phyloP scores from a whole-genome alignment of 1,139 yeast species.

The Hyphopichia buzzinii region DNA sequence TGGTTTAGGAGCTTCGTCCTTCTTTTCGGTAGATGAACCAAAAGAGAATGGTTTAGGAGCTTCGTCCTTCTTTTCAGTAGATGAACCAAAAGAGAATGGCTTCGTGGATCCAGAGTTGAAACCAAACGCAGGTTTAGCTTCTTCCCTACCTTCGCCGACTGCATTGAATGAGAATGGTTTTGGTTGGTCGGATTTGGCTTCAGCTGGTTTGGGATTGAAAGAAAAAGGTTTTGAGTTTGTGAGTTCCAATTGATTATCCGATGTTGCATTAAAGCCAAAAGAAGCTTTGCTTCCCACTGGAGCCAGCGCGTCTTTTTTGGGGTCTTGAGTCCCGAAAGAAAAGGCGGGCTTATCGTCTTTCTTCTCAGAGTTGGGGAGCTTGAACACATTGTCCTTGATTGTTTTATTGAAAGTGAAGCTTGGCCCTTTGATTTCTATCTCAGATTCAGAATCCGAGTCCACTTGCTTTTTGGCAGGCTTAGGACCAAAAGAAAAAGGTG shows the following conservation, averaged over 20 bases:
- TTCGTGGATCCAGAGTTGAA: not conserved
- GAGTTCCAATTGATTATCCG: constrained; percentile 2
- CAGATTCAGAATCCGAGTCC: constrained; percentile 53
- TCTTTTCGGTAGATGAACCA: constrained; percentile 1
- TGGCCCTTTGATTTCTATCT: constrained; percentile 64
- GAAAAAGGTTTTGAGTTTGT: constrained; percentile 6
- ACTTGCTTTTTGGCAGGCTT: constrained; percentile 38
- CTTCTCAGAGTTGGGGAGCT: constrained; percentile 19
- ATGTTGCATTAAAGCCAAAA: constrained; percentile 11
- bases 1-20: constrained; percentile 4
- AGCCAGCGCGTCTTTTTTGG: constrained; percentile 9
- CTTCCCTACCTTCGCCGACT: not conserved
- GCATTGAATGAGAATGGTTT: constrained; percentile 10
- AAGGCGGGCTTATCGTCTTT: constrained; percentile 22
- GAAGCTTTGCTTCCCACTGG: constrained; percentile 13
- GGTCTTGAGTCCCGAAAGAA: constrained; percentile 19
- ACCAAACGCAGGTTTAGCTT: constrained; percentile 1
- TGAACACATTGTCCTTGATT: constrained; percentile 50
- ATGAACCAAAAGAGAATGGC: constrained; percentile 15
- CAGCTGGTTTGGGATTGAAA: constrained; percentile 22
- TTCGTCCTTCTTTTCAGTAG: constrained; percentile 3
- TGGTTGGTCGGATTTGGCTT: constrained; percentile 20
- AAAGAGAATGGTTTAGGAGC: constrained; percentile 4
- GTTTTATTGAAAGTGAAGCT: constrained; percentile 52
- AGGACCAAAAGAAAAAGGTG: constrained; percentile 58